Evolutionary conservation across 2,329 filamentous ascomycete genomes (phyloP).

Genomic region (Aspergillus bombycis): DNA sequence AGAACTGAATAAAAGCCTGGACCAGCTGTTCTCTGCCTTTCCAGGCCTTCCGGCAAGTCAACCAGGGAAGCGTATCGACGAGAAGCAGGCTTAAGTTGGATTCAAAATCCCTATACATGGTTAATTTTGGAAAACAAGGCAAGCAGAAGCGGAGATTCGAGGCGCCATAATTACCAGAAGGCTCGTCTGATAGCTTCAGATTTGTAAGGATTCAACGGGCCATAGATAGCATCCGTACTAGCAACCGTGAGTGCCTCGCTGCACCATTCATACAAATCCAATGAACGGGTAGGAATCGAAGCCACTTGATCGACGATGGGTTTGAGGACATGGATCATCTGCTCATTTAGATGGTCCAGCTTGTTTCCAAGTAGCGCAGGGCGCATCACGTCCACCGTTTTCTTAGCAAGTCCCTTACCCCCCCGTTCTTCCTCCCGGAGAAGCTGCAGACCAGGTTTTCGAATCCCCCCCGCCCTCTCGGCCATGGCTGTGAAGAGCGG

Average conservation of each 20-base stretch:
- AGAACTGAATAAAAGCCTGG: constrained; percentile 46
- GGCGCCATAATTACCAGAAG: background rate
- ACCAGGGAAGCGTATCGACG: constrained; percentile 35
- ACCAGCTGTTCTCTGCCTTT: constrained; percentile 40
- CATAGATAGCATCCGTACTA: constrained; percentile 33
- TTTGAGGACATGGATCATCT: constrained; percentile 24
- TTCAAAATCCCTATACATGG: constrained; percentile 41
- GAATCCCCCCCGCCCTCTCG: constrained; percentile 25
- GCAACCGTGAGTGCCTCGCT: constrained; percentile 29
- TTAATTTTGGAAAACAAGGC: too few relatives aligned
- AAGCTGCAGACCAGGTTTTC: constrained; percentile 19
- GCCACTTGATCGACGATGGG: constrained; percentile 22
- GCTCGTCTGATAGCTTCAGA: constrained; percentile 9
- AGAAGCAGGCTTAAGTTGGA: constrained; percentile 34
- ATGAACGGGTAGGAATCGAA: background rate
- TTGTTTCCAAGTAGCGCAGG: constrained; percentile 26
- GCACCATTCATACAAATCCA: constrained; percentile 34
- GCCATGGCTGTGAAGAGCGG: constrained; percentile 26
- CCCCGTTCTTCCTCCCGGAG: constrained; percentile 23
- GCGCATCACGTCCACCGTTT: constrained; percentile 28
- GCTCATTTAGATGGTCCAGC: constrained; percentile 30
- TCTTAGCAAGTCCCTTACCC: constrained; percentile 21
- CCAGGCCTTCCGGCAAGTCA: constrained; percentile 44
- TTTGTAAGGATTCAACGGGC: constrained; percentile 33
- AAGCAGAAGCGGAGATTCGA: background rate